These are phyloP conservation scores for Lichenothelia convexa DNA, from an alignment of 495 filamentous ascomycete species.

Conservation along the genomic window DNA sequence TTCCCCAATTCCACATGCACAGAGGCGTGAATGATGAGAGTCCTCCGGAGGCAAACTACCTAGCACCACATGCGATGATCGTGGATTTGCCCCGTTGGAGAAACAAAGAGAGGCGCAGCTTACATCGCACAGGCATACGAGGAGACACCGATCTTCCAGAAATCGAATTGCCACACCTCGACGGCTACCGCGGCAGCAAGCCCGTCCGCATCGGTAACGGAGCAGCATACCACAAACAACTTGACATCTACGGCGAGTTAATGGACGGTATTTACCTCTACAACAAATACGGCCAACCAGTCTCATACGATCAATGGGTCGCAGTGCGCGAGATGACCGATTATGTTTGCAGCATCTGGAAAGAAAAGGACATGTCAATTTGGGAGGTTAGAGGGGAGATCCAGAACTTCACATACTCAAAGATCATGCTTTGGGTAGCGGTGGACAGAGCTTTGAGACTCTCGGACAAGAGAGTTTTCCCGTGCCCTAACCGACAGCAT, in stretches of 20 bases:
- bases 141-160: slow-evolving; percentile 57
- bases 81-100: too few relatives aligned
- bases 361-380: slow-evolving; percentile 56
- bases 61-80: too few relatives aligned
- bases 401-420: slow-evolving; percentile 56
- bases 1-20: too few relatives aligned
- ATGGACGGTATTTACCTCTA: slow-evolving; percentile 61
- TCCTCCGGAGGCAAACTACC: too few relatives aligned
- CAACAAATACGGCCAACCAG: slow-evolving; percentile 59
- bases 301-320: slow-evolving; percentile 54
- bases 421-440: slow-evolving; percentile 62
- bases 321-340: slow-evolving; percentile 39
- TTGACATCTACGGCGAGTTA: slow-evolving; percentile 61
- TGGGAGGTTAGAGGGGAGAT: slow-evolving; percentile 58
- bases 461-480: slow-evolving; percentile 48
- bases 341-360: slow-evolving; percentile 26
- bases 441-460: slow-evolving; percentile 53
- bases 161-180: slow-evolving; percentile 31
- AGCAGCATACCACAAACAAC: slow-evolving; percentile 52
- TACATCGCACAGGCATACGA: slow-evolving; percentile 24
- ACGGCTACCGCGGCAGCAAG: slow-evolving; percentile 46
- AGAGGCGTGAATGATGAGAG: too few relatives aligned
- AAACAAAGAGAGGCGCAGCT: too few relatives aligned
- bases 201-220: slow-evolving; percentile 40
- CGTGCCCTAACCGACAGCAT: slow-evolving; percentile 42